phyloP scores from a whole-genome alignment of 2,329 filamentous ascomycete species.

The Nemania serpens region DNA sequence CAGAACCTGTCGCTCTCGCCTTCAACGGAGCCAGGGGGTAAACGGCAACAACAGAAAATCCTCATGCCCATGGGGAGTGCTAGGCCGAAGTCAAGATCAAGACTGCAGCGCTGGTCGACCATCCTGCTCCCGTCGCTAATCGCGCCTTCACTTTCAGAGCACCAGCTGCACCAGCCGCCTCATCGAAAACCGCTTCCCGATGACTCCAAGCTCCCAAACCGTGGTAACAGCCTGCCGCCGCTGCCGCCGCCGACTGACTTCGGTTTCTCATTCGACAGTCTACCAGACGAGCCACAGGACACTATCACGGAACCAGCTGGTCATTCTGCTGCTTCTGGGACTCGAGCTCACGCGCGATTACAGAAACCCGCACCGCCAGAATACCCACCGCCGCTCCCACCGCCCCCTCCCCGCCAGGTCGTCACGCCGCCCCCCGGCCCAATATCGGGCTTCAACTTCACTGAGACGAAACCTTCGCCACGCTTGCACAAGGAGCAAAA shows the following conservation, averaged over 20 bases:
- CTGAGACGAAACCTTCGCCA: slow-evolving; percentile 35
- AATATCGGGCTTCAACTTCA: slow-evolving; percentile 32
- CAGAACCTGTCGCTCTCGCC: slow-evolving; percentile 20
- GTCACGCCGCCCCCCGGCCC: slow-evolving; percentile 27
- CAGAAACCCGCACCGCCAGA: slow-evolving; percentile 33
- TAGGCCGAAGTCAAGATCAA: slow-evolving; percentile 36
- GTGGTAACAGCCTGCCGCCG: slow-evolving; percentile 28
- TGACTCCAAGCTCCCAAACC: slow-evolving; percentile 19
- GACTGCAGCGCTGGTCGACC: slow-evolving; percentile 37
- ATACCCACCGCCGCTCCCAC: slow-evolving; percentile 30
- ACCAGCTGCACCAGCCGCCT: slow-evolving; percentile 10
- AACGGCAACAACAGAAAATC: not conserved
- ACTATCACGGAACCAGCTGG: slow-evolving; percentile 1
- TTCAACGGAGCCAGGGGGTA: slow-evolving; percentile 7
- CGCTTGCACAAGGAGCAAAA: slow-evolving; percentile 37
- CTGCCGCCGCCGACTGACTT: slow-evolving; percentile 20
- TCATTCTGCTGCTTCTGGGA: slow-evolving; percentile 14
- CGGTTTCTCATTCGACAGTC: slow-evolving; percentile 10
- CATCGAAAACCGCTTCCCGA: slow-evolving; percentile 38
- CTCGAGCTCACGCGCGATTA: slow-evolving; percentile 26
- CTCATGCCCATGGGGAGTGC: slow-evolving; percentile 12
- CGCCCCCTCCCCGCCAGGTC: slow-evolving; percentile 28
- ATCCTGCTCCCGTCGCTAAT: slow-evolving; percentile 42
- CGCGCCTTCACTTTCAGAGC: slow-evolving; percentile 33
- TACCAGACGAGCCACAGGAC: not conserved